Evolutionary conservation across 208 protist species (phyloP), one percentile per base, ranked within the genome.

Genomic region (Histomonas meleagridis): DNA sequence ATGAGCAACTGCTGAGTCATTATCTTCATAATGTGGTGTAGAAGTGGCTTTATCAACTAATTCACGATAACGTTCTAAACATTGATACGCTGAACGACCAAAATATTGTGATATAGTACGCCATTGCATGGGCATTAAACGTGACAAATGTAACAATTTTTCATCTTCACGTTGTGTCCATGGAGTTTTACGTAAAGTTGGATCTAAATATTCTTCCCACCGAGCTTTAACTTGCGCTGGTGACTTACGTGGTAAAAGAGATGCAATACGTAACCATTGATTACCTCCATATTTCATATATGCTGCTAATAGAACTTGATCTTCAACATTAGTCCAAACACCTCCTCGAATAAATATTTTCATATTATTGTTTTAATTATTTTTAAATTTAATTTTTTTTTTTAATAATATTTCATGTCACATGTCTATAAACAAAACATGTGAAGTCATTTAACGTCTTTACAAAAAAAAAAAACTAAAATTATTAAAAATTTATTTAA

Each of bases 251-350:
- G 95, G 95, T 46, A 99, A 94, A 78, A 99, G 96, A 5, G 98
- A 99, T 4, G 98, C 97, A 60, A 99, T 98, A 55, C 95, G 93
- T 12, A 91, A 57, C 94, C 94, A 95, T 94, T 99, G 97, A 78
- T 98, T 98, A 86, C 97, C 96, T 18, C 98, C 98, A 94, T 99
- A 99, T 93, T 99, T 99, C 94, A 98, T 98, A 1, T 99, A 96
- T 4, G 97, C 98, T 3, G 98, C 98, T 92, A 98, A 98, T 86
- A 99, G 96, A 65, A 99, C 97, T 94, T 99, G 97, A 97, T 99
- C 98, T 94, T 96, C 98, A 49, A 96, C 97, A 94, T 99, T 99
- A 90, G 97, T 99, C 98, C 98, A 99, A 70, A 99, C 95, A 51
- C 98, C 98, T 53, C 98, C 98, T 91, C 98, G 92, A 78, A 93